Percentiles rank a stretch among this genome's conserved stretches.
phyloP scores from a whole-genome alignment of 2,329 filamentous ascomycete genomes.

The Remersonia thermophila region DNA sequence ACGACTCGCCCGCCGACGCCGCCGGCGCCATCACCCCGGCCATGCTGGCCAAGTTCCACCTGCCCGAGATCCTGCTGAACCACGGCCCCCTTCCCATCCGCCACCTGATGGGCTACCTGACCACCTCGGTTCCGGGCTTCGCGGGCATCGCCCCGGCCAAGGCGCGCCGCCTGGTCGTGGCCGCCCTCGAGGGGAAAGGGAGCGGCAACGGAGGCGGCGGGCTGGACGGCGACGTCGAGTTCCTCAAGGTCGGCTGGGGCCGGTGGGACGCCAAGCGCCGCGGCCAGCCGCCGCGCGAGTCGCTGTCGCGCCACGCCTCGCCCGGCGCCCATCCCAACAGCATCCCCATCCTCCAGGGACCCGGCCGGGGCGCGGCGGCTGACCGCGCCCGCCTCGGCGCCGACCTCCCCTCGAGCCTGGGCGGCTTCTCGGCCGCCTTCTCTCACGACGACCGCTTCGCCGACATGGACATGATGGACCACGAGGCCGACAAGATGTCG shows the following conservation, averaged over 20 bases:
- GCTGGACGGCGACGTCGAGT: constrained; percentile 60
- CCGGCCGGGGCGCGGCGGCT: constrained; percentile 25
- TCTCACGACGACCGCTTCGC: constrained; percentile 57
- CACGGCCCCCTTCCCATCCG: constrained; percentile 89
- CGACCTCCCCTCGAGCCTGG: constrained; percentile 48
- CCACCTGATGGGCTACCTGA: constrained; percentile 89
- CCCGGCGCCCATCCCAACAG: constrained; percentile 34
- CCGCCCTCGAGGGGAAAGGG: constrained; percentile 71
- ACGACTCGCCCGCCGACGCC: constrained; percentile 46
- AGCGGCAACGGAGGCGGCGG: constrained; percentile 45
- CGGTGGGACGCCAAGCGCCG: constrained; percentile 78
- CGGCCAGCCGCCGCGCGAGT: constrained; percentile 43
- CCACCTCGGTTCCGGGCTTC: constrained; percentile 85
- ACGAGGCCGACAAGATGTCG: constrained; percentile 94
- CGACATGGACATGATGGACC: constrained; percentile 58
- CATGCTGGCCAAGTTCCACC: constrained; percentile 78
- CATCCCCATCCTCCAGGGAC: constrained; percentile 43
- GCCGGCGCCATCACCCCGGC: constrained; percentile 71
- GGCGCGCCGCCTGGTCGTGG: constrained; percentile 83
- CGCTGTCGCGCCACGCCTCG: constrained; percentile 27
- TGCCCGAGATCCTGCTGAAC: constrained; percentile 79
- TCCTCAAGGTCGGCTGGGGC: constrained; percentile 95
- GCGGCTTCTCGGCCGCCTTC: constrained; percentile 53
- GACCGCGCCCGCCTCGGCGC: constrained; percentile 38
- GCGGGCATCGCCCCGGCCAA: constrained; percentile 79